Conservation (phyloP, 1,139 yeast species). For the Scheffersomyces stambukii region DNA sequence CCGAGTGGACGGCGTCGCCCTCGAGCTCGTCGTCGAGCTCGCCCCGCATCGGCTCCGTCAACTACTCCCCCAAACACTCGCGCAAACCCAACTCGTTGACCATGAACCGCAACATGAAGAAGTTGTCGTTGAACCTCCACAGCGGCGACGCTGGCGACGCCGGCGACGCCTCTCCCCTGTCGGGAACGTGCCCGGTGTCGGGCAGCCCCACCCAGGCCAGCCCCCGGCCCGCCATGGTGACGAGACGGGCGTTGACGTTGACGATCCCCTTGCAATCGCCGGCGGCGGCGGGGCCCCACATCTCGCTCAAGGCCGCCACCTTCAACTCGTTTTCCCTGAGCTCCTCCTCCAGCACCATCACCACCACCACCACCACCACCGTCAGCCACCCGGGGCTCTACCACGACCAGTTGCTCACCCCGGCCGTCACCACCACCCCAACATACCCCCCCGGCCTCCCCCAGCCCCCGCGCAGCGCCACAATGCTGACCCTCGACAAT, state of each 20-base stretch:
- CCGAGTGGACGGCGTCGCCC: not conserved
- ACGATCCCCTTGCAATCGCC: not conserved
- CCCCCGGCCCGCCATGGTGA: too few relatives aligned
- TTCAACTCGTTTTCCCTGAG: not conserved
- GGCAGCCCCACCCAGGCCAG: not conserved
- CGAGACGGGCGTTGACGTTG: too few relatives aligned
- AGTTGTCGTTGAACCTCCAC: slow-evolving; percentile 27
- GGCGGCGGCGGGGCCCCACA: too few relatives aligned
- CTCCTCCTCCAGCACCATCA: not conserved
- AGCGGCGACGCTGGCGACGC: slow-evolving; percentile 1
- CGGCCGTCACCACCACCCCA: not conserved
- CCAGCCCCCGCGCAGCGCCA: too few relatives aligned
- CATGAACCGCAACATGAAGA: slow-evolving; percentile 30
- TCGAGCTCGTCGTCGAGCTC: slow-evolving; percentile 8
- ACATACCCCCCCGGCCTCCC: too few relatives aligned
- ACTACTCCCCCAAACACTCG: slow-evolving; percentile 38
- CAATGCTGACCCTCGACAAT: not conserved
- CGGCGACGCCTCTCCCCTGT: not conserved
- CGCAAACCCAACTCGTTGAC: slow-evolving; percentile 24
- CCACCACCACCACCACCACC: not conserved
- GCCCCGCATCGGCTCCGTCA: slow-evolving; percentile 8
- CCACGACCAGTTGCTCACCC: not conserved
- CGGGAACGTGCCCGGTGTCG: not conserved
- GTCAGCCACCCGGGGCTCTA: not conserved
- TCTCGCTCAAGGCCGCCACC: too few relatives aligned